Base-by-base conservation (phyloP, 257 asterid species). In the Mentha longifolia region DNA sequence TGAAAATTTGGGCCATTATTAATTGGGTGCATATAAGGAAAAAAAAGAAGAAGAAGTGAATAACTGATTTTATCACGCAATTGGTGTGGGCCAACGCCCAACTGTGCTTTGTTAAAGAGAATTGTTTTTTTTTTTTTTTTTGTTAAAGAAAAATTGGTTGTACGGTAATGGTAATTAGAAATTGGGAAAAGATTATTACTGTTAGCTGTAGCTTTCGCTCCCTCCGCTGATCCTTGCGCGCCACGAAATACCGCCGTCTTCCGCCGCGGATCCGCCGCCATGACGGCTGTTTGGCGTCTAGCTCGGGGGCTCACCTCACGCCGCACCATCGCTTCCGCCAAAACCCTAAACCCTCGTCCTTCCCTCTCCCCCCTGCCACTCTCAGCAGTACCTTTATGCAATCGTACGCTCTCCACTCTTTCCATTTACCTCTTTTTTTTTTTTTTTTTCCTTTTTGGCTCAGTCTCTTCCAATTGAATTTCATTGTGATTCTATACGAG, bases 271-370 rank as follows among this genome's bases (percentile, higher is more conserved):
- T 45, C 71, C 49, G 13, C 47, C 59, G 9, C 74, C 61, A 87
- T 85, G 92, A 83, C 87, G 71, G 81, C 85, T 17, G 67, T 82
- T 71, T 73, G 78, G 81, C 95, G 86, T 42, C 85, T 90, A 54
- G 81, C 80, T 1, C 80, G 76, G 60, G 39, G 82, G 7, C 70
- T 85, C 58, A 77, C 76, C 70, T 28, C 81, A 39, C 58, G 52
- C 70, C 96, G 89, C 31, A 68, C 83, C 30, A 35, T 78, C 73
- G 65, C 73, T 65, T 50, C 77, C 67, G 79, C 78, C 70, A 73
- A 71, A 86, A 82, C 82, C 89, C 81, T 81, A 75, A 70, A 78
- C 78, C 89, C 81, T 74, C 82, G 70, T 4, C 78, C 79, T 55
- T 16, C 49, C 22, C 65, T 45, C 70, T 39, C 78, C 65, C 79